Percentiles rank a stretch among this genome's conserved stretches.
phyloP scores from a whole-genome alignment of 768 basidiomycete genomes.

The Lanmaoa pseudosensibilis region DNA sequence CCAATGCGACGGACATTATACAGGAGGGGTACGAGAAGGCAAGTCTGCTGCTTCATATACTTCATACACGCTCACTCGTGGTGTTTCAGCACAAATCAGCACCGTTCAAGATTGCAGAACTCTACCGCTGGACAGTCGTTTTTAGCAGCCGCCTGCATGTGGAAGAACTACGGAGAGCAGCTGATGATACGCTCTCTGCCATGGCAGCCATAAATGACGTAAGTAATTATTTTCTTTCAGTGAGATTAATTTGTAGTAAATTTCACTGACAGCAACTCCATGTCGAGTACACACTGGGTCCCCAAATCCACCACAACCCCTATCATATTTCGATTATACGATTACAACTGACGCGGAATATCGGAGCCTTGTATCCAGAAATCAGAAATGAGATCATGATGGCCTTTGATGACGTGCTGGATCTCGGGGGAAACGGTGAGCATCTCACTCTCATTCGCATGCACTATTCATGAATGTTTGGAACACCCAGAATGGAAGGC shows the following conservation, averaged over 20 bases:
- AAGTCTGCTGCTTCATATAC: not conserved
- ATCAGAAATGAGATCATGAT: conserved; percentile 44
- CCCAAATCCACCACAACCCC: conserved; percentile 26
- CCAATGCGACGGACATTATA: conserved; percentile 23
- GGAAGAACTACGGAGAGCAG: conserved; percentile 42
- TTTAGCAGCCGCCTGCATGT: conserved; percentile 30
- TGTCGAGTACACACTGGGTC: conserved; percentile 44
- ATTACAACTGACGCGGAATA: conserved; percentile 36
- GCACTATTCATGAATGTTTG: not conserved
- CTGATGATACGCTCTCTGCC: conserved; percentile 38
- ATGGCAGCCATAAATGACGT: too few species aligned
- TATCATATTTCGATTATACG: conserved; percentile 18
- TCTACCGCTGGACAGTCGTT: conserved; percentile 41
- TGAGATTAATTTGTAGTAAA: too few species aligned
- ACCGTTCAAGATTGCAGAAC: conserved; percentile 34
- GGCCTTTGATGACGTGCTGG: conserved; percentile 41
- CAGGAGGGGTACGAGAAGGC: conserved; percentile 36
- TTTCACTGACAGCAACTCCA: too few species aligned
- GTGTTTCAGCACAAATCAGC: too few species aligned
- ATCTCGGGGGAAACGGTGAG: conserved; percentile 16
- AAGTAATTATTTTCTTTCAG: too few species aligned
- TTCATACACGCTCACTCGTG: not conserved
- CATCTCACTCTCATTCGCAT: not conserved
- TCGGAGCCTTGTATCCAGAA: conserved; percentile 39
- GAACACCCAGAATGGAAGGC: conserved; percentile 41